Conservation (phyloP, 495 filamentous ascomycete genomes). For the Aspergillus leporis region DNA sequence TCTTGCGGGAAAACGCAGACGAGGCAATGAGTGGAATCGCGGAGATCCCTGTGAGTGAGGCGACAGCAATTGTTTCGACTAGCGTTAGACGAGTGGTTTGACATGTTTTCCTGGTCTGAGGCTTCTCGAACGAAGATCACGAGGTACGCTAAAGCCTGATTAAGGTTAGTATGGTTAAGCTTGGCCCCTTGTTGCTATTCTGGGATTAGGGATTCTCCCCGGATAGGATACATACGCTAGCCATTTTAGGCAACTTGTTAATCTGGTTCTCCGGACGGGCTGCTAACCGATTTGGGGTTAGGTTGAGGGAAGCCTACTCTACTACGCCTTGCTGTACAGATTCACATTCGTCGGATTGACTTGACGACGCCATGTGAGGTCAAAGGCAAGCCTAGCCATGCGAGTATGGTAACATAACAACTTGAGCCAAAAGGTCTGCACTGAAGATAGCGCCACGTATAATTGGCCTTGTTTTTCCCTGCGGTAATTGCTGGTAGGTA, state of each 20-base stretch:
- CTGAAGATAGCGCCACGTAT: not conserved
- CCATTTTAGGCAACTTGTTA: slow-evolving; percentile 16
- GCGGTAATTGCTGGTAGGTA: not conserved
- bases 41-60: not conserved
- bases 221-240: slow-evolving; percentile 8
- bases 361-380: not conserved
- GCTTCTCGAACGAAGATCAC: slow-evolving; percentile 20
- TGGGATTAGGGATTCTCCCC: slow-evolving; percentile 13
- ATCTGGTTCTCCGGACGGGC: not conserved
- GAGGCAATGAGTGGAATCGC: not conserved
- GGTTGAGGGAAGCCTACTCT: not conserved
- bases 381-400: slow-evolving; percentile 5
- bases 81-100: slow-evolving; percentile 16
- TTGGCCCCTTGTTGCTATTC: slow-evolving; percentile 6
- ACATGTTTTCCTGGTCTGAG: slow-evolving; percentile 3
- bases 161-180: slow-evolving; percentile 9
- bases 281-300: not conserved
- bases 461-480: not conserved
- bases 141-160: slow-evolving; percentile 18
- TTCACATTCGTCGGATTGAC: not conserved
- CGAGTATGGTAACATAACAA: slow-evolving; percentile 1
- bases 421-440: not conserved
- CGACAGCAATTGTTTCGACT: not conserved
- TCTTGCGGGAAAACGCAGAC: not conserved
- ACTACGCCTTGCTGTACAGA: not conserved